Evolutionary conservation across 2,329 filamentous ascomycete genomes (phyloP).

Genomic region (Byssoonygena ceratinophila): DNA sequence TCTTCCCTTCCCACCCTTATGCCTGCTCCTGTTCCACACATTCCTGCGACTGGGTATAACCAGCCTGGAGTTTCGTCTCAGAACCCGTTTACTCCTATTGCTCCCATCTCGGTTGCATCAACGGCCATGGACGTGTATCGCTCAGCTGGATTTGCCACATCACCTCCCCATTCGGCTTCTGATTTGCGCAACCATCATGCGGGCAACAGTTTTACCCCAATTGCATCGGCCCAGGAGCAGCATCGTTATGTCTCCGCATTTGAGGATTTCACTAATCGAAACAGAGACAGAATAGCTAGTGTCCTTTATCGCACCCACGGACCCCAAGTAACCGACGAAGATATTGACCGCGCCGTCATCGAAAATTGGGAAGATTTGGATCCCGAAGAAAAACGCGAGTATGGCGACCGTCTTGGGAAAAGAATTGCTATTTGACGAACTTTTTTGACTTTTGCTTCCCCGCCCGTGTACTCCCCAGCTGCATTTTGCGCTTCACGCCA

Average conservation of each 20-base stretch:
- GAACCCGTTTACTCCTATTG: slow-evolving; percentile 7
- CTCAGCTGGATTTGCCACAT: slow-evolving; percentile 4
- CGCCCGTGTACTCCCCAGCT: neutral
- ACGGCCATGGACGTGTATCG: slow-evolving; percentile 2
- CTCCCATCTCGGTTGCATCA: slow-evolving; percentile 7
- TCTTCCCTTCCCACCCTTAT: slow-evolving; percentile 26
- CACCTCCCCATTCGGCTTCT: slow-evolving; percentile 4
- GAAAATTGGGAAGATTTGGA: slow-evolving; percentile 18
- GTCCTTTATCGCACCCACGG: slow-evolving; percentile 14
- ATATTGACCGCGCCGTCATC: slow-evolving; percentile 15
- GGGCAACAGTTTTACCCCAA: slow-evolving; percentile 7
- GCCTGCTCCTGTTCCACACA: slow-evolving; percentile 21
- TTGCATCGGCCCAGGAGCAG: slow-evolving; percentile 6
- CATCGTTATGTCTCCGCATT: slow-evolving; percentile 18
- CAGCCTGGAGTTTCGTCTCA: slow-evolving; percentile 8
- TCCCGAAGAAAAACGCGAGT: slow-evolving; percentile 26
- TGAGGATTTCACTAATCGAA: slow-evolving; percentile 18
- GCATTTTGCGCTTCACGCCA: neutral
- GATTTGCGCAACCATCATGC: slow-evolving; percentile 7
- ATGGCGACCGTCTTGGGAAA: slow-evolving; percentile 14
- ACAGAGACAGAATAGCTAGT: slow-evolving; percentile 14
- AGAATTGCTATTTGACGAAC: neutral
- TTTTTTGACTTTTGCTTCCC: neutral
- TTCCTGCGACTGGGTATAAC: slow-evolving; percentile 23
- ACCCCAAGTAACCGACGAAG: slow-evolving; percentile 14